These are phyloP conservation scores for Hemileccinum rubropunctum DNA, from an alignment of 768 basidiomycete genomes.

Conservation along the genomic window DNA sequence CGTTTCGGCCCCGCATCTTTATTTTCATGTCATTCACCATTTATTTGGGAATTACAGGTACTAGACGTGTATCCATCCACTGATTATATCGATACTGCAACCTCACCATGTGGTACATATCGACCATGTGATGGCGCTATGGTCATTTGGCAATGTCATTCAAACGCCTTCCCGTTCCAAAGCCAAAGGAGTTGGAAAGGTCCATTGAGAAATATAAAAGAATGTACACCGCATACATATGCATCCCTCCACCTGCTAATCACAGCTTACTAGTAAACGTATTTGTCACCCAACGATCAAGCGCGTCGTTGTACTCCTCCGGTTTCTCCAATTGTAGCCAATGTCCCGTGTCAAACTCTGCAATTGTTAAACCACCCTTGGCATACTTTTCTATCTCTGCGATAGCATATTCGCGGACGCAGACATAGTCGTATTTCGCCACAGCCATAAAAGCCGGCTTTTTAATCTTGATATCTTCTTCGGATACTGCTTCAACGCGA, in stretches of 20 bases:
- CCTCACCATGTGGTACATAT: neutral
- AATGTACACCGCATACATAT: slow-evolving; percentile 1
- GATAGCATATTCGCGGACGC: slow-evolving; percentile 23
- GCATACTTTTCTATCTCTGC: slow-evolving; percentile 27
- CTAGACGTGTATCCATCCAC: slow-evolving; percentile 17
- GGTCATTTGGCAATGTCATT: neutral
- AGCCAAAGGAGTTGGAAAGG: neutral
- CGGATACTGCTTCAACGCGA: slow-evolving; percentile 17
- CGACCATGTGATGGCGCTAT: neutral
- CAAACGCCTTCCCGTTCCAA: neutral
- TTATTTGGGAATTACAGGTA: slow-evolving; percentile 24
- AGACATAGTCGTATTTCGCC: slow-evolving; percentile 35
- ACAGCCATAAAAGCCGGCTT: slow-evolving; percentile 40
- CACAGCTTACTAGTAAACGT: slow-evolving; percentile 12
- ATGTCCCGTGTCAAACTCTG: slow-evolving; percentile 37
- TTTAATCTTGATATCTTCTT: slow-evolving; percentile 25
- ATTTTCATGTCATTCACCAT: neutral
- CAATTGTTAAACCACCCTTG: slow-evolving; percentile 26
- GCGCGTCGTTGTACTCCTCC: slow-evolving; percentile 34
- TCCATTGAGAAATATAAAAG: neutral
- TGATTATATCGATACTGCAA: slow-evolving; percentile 5
- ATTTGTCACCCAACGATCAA: slow-evolving; percentile 32
- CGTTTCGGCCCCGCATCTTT: neutral
- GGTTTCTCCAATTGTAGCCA: slow-evolving; percentile 37
- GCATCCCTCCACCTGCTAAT: neutral